Conservation (phyloP, 2,329 filamentous ascomycete genomes). For the Verticillium albo-atrum region DNA sequence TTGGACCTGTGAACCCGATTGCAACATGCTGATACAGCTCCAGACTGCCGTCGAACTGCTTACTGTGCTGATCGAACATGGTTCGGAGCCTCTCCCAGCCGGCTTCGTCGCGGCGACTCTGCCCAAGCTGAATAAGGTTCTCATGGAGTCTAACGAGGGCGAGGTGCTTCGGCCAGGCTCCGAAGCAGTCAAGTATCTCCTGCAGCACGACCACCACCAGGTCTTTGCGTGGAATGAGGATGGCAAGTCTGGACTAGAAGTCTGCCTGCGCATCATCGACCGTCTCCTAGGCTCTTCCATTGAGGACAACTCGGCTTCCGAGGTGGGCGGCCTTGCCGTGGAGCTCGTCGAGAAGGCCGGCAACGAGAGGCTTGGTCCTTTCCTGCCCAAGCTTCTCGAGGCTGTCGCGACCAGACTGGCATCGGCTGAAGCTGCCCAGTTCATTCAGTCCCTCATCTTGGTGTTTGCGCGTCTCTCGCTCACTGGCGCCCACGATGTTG, state of each 20-base stretch:
- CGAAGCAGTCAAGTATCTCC: conserved; percentile 81
- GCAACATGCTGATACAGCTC: conserved; percentile 5
- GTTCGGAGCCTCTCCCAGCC: conserved; percentile 76
- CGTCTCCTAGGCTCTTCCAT: conserved; percentile 77
- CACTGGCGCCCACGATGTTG: conserved; percentile 79
- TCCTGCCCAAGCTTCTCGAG: conserved; percentile 79
- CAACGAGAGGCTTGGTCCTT: conserved; percentile 83
- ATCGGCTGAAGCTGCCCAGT: conserved; percentile 76
- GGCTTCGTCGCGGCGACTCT: conserved; percentile 82
- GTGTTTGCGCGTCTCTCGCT: conserved; percentile 91
- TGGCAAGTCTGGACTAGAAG: conserved; percentile 79
- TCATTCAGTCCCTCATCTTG: conserved; percentile 93
- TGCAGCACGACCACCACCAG: conserved; percentile 85
- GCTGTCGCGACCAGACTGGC: conserved; percentile 84
- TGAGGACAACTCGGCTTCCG: conserved; percentile 92
- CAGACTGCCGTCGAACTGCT: conserved; percentile 80
- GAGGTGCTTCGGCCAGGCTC: conserved; percentile 85
- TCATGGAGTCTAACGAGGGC: conserved; percentile 81
- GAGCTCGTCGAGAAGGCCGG: conserved; percentile 95
- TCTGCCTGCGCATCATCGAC: conserved; percentile 88
- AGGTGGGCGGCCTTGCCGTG: conserved; percentile 90
- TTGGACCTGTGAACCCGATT: not conserved
- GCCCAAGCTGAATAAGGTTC: conserved; percentile 78
- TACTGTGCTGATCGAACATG: conserved; percentile 74
- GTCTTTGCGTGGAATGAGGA: conserved; percentile 82